phyloP scores from a whole-genome alignment of 169 alveolate genomes.

The Plasmodium cynomolgi region DNA sequence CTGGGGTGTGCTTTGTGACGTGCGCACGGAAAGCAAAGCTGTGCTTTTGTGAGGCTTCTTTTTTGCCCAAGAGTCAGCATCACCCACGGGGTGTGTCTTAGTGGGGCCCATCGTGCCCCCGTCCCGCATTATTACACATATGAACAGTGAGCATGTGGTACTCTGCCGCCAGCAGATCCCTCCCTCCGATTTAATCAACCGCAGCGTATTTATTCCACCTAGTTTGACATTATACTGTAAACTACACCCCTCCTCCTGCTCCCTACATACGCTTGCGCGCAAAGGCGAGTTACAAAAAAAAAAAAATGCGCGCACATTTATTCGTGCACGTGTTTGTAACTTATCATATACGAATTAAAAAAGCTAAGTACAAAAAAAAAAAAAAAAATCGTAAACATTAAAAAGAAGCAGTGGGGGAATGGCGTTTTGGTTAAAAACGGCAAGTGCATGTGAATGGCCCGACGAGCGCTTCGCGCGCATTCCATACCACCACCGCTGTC shows the following conservation, averaged over 20 bases:
- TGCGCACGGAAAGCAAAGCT: background rate
- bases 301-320: background rate
- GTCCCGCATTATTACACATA: background rate
- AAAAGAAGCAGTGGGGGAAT: background rate
- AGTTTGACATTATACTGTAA: background rate
- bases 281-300: background rate
- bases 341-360: background rate
- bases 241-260: background rate
- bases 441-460: background rate
- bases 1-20: too few relatives aligned
- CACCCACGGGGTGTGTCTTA: background rate
- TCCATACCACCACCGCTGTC: background rate
- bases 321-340: background rate
- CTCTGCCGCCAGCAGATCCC: background rate
- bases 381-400: background rate
- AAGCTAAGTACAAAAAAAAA: background rate
- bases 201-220: background rate
- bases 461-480: background rate
- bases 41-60: background rate
- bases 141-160: background rate
- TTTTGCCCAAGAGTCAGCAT: background rate
- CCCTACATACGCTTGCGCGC: background rate
- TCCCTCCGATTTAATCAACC: background rate
- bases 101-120: background rate
- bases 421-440: background rate